Conservation (phyloP, 106 monocot species). For the Dendrobium officinale region DNA sequence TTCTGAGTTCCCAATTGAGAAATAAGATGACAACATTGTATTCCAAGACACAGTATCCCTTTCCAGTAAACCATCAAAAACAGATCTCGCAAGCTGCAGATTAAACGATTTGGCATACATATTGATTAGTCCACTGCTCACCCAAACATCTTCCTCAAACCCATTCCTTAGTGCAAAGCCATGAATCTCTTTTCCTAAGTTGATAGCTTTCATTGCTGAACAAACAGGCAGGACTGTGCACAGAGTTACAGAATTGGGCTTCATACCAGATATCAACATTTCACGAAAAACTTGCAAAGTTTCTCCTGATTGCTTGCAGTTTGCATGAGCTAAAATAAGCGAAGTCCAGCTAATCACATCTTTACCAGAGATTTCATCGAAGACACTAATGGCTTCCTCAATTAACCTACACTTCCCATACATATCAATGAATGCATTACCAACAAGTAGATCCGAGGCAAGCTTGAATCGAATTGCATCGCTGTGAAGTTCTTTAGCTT, state of each 20-base stretch:
- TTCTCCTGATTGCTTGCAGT: constrained; percentile 17
- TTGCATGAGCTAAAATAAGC: constrained; percentile 24
- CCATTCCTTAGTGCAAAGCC: constrained; percentile 35
- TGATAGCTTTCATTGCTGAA: constrained; percentile 23
- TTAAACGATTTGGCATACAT: constrained; percentile 43
- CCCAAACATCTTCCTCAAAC: constrained; percentile 32
- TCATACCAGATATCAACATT: constrained; percentile 25
- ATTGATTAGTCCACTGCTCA: constrained; percentile 40
- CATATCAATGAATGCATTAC: constrained; percentile 57
- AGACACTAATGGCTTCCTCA: constrained; percentile 32
- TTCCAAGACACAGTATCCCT: constrained; percentile 58
- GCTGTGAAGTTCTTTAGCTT: constrained; percentile 42
- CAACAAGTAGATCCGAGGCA: constrained; percentile 23
- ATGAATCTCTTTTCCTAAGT: constrained; percentile 40
- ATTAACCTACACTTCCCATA: constrained; percentile 52
- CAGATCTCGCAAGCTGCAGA: constrained; percentile 22
- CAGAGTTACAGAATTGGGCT: constrained; percentile 50
- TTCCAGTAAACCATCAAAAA: constrained; percentile 36
- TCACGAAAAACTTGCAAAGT: constrained; percentile 30
- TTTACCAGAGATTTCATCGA: constrained; percentile 26
- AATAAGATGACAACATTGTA: constrained; percentile 51
- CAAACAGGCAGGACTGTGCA: constrained; percentile 40
- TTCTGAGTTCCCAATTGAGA: constrained; percentile 26
- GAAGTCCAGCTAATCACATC: constrained; percentile 73
- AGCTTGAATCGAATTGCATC: constrained; percentile 40